Evolutionary conservation across 2,329 filamentous ascomycete species (phyloP).

Genomic region (Clarireedia monteithiana): DNA sequence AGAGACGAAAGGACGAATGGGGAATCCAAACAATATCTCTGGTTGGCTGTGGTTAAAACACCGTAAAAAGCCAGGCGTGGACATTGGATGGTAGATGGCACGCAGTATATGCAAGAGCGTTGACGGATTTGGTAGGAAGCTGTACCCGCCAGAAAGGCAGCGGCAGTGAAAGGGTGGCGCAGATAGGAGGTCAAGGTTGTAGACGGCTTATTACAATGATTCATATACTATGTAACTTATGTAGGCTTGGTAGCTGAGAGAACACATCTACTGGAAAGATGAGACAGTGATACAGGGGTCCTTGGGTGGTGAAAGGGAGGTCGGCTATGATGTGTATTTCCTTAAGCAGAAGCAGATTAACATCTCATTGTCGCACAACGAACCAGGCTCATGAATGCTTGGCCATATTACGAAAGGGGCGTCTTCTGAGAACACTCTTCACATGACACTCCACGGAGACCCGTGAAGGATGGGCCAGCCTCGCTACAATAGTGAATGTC

Average conservation of each 20-base stretch:
- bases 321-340: background rate
- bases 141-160: background rate
- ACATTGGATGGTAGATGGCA: background rate
- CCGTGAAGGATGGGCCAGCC: too few species aligned
- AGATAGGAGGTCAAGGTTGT: background rate
- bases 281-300: background rate
- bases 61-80: background rate
- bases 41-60: background rate
- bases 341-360: background rate
- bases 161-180: slow-evolving; percentile 4
- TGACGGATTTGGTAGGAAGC: background rate
- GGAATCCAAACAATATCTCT: background rate
- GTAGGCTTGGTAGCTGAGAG: too few species aligned
- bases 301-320: background rate
- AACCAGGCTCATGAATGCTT: background rate
- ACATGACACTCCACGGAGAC: too few species aligned
- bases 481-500: too few species aligned
- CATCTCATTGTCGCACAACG: background rate
- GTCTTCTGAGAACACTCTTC: background rate
- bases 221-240: background rate
- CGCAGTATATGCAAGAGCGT: slow-evolving; percentile 7
- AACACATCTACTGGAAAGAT: too few species aligned
- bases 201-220: background rate
- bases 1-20: background rate
- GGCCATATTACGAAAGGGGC: background rate